phyloP scores from a whole-genome alignment of 805 yeast species.

The Kodamaea restingae region DNA sequence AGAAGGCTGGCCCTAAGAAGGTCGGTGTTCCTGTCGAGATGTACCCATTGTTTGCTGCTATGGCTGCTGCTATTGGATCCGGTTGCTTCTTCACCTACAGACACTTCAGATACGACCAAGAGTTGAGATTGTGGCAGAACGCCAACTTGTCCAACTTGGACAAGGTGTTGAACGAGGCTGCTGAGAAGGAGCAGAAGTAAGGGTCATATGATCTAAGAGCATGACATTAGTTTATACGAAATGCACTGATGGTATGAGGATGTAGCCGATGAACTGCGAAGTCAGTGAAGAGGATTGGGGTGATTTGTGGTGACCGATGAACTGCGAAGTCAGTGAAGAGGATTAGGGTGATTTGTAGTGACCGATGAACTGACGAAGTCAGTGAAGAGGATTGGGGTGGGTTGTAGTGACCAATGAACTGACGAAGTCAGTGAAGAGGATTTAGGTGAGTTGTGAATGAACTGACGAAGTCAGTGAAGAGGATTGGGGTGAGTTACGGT shows the following conservation, averaged over 20 bases:
- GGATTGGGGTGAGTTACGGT: too few species aligned
- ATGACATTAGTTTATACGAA: constrained; percentile 1
- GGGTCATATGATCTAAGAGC: not conserved
- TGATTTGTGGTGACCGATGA: not conserved
- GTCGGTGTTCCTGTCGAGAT: constrained; percentile 36
- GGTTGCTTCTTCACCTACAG: constrained; percentile 43
- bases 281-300: not conserved
- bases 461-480: too few species aligned
- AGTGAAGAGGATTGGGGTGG: not conserved
- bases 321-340: not conserved
- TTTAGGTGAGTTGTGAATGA: too few species aligned
- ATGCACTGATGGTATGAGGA: not conserved
- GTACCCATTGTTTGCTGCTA: constrained; percentile 46
- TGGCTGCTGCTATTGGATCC: constrained; percentile 38
- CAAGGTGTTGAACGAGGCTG: constrained; percentile 33
- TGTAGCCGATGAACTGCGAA: not conserved
- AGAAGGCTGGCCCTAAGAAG: constrained; percentile 22
- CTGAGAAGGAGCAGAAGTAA: constrained; percentile 14
- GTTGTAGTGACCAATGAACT: not conserved
- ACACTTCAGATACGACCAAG: constrained; percentile 43
- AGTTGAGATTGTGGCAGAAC: constrained; percentile 46
- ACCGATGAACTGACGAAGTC: too few species aligned
- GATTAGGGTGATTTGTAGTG: not conserved
- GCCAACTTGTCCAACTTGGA: constrained; percentile 42
- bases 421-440: too few species aligned